phyloP scores from a whole-genome alignment of 257 asterid species.

The Solanum chilense region DNA sequence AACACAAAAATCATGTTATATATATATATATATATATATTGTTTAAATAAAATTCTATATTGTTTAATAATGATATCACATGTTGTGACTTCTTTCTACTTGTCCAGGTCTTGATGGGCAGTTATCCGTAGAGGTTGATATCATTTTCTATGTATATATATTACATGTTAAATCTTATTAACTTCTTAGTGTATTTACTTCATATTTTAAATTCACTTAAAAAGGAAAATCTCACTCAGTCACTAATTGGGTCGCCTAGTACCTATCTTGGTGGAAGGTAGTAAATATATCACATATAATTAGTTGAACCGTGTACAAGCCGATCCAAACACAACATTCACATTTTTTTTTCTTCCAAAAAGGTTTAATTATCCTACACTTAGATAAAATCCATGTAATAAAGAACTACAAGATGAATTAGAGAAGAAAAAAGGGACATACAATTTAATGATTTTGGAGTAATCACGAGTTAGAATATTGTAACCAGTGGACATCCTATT shows the following conservation, averaged over 20 bases:
- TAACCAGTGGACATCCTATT: slow-evolving; percentile 83
- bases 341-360: neutral
- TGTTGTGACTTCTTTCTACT: too few relatives aligned
- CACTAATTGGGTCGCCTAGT: neutral
- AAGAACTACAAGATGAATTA: neutral
- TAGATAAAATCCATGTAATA: neutral
- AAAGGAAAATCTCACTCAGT: neutral
- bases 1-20: neutral
- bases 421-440: slow-evolving; percentile 6
- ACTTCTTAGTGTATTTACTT: neutral
- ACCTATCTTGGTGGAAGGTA: neutral
- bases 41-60: neutral
- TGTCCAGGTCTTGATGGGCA: too few relatives aligned
- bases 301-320: neutral
- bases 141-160: too few relatives aligned
- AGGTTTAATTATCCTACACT: neutral
- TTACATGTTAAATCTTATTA: neutral
- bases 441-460: slow-evolving; percentile 79
- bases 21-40: too few relatives aligned
- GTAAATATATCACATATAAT: neutral
- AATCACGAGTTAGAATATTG: slow-evolving; percentile 73
- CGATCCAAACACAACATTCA: neutral
- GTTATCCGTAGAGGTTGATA: neutral
- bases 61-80: too few relatives aligned
- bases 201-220: neutral